Evolutionary conservation across 495 filamentous ascomycete genomes (phyloP).

Genomic region (Penicillium lagena): DNA sequence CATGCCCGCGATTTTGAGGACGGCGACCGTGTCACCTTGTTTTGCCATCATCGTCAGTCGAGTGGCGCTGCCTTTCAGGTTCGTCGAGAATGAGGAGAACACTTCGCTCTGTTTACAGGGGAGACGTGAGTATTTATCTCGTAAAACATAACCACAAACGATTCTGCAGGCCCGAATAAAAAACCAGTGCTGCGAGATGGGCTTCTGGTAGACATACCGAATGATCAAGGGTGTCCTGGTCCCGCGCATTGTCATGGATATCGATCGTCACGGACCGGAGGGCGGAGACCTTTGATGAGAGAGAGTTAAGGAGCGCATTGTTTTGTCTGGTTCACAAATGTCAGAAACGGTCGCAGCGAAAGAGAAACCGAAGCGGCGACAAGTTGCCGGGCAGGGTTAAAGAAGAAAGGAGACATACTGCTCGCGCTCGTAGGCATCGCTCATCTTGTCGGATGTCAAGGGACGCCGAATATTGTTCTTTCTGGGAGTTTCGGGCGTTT

Average conservation of each 20-base stretch:
- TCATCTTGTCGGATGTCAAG: constrained; percentile 51
- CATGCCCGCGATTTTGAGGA: constrained; percentile 83
- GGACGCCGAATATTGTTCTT: no score
- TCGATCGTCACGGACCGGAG: constrained; percentile 95
- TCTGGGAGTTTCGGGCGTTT: no score
- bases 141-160: background rate
- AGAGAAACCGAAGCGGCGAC: background rate
- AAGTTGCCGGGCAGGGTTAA: background rate
- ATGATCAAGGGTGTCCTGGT: constrained; percentile 79
- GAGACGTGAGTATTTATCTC: no score
- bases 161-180: background rate
- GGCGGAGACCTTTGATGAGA: constrained; percentile 82
- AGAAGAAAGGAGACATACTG: constrained; percentile 34
- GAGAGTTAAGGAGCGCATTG: constrained; percentile 87
- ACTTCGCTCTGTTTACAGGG: constrained; percentile 45
- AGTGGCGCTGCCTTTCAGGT: constrained; percentile 75
- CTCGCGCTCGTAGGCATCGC: constrained; percentile 93
- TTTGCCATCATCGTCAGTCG: constrained; percentile 91
- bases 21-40: constrained; percentile 81
- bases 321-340: constrained; percentile 60
- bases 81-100: constrained; percentile 51
- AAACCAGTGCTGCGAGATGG: background rate
- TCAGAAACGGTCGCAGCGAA: constrained; percentile 3
- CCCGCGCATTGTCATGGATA: constrained; percentile 90
- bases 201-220: constrained; percentile 50